Evolutionary conservation across 164 flowering plant genomes (phyloP).

Genomic region (Kalanchoe fedtschenkoi): DNA sequence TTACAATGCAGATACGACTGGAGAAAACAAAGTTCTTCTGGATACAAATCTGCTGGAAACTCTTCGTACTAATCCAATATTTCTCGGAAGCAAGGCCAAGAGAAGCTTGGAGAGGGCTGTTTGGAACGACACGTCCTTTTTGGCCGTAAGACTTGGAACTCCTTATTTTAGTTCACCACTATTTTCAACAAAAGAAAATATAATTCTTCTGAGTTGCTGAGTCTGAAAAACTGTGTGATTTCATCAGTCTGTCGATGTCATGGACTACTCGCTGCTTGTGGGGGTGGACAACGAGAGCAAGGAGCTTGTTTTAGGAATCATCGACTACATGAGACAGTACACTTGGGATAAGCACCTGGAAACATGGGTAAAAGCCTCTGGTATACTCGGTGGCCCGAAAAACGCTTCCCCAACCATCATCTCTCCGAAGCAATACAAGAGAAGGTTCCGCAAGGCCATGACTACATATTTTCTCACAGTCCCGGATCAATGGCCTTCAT

Average conservation of each 20-base stretch:
- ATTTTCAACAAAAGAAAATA: not conserved
- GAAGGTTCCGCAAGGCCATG: conserved; percentile 54
- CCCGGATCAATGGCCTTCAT: conserved; percentile 1
- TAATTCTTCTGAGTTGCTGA: not conserved
- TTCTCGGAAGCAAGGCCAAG: conserved; percentile 46
- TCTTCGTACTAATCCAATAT: conserved; percentile 45
- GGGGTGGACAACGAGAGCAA: conserved; percentile 26
- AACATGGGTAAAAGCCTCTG: conserved; percentile 14
- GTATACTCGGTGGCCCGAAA: conserved; percentile 45
- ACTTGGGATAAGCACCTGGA: conserved; percentile 16
- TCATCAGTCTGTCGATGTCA: conserved; percentile 22
- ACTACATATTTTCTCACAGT: conserved; percentile 24
- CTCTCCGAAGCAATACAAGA: conserved; percentile 51
- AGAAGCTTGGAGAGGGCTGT: conserved; percentile 44
- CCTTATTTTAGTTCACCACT: too few relatives aligned
- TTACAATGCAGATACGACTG: not conserved
- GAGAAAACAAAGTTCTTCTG: not conserved
- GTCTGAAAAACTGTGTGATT: too few relatives aligned
- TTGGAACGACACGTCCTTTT: conserved; percentile 49
- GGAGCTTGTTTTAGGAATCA: conserved; percentile 31
- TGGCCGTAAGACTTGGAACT: conserved; percentile 22
- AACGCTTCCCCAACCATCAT: conserved; percentile 44
- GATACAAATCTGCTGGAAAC: conserved; percentile 24
- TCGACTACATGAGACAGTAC: conserved; percentile 43
- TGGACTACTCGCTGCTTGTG: conserved; percentile 27